Base-by-base conservation (phyloP, 2,329 filamentous ascomycete species). In the Orbilia ellipsospora region DNA sequence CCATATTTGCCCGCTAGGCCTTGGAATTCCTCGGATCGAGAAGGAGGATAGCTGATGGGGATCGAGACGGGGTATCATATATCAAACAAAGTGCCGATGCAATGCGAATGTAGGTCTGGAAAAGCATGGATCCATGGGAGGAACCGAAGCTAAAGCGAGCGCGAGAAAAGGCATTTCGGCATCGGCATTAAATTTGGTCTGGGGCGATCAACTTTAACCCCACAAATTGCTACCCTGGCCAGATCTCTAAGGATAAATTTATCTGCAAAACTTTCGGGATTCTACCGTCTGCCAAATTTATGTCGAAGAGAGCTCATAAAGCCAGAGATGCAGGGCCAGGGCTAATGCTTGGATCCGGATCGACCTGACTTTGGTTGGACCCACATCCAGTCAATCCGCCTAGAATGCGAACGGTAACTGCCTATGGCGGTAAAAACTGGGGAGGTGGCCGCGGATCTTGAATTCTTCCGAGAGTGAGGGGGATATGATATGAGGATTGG, bases 391-490 rank as follows among this genome's bases (percentile, higher is more conserved):
- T 36, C 31, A 36, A 36, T 36, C 10, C 31, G 31, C 6, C 31
- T 10, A 36, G 31, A 36, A 36, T 36, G 31, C 6, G 31, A 36
- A 36, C 31, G 31, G 31, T 36, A 36, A 36, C 31, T 36, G 55
- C 51, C 56, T 48, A 56, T 63, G 31, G 31, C 31, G 31, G 31
- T 36, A 69, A 69, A 75, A 75, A 51, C n/a, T 20, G 42, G 28
- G 28, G 45, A 42, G 31, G 42, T 52, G n/a, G 42, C 44, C 40
- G 42, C 51, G 16, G 60, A 28, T 59, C 13, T n/a, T 68, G 57
- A 69, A 69, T 75, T 75, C 64, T 75, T 75, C 72, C 72, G 72
- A 75, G 64, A 65, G 23, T 56, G 64, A 64, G 64, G 72, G 59
- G 60, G 10, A n/a, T 48, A 16, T 18, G 51, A 50, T 5, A 20